A percentile compares a stretch with the other conserved stretches of the same genome.
Conservation (phyloP, 768 basidiomycete species). For the Suillus subalutaceus region DNA sequence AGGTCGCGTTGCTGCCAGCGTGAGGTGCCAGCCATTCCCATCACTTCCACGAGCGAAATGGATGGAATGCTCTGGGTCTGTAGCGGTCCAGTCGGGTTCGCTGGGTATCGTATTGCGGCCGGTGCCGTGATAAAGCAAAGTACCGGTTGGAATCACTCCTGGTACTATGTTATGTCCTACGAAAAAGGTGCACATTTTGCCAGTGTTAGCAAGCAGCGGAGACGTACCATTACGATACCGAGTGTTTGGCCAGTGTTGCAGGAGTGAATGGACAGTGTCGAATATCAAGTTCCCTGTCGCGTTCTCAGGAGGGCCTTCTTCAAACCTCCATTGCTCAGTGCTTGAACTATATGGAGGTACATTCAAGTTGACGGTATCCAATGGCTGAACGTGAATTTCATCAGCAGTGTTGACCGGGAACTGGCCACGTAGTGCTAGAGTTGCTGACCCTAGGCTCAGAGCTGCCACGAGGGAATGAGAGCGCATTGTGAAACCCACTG, state of each 20-base stretch:
- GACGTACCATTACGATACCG: slow-evolving; percentile 36
- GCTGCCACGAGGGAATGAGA: not conserved
- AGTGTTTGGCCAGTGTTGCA: slow-evolving; percentile 44
- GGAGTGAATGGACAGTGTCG: slow-evolving; percentile 34
- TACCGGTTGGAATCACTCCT: slow-evolving; percentile 37
- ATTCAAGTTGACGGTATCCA: not conserved
- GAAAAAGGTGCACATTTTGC: not conserved
- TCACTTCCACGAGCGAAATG: slow-evolving; percentile 31
- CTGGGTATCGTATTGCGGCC: slow-evolving; percentile 23
- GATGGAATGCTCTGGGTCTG: slow-evolving; percentile 41
- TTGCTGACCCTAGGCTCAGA: not conserved
- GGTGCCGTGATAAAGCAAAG: slow-evolving; percentile 39
- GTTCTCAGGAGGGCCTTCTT: slow-evolving; percentile 25
- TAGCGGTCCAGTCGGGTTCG: slow-evolving; percentile 36
- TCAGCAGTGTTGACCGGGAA: not conserved
- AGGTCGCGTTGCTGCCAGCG: slow-evolving; percentile 27
- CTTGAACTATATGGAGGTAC: not conserved
- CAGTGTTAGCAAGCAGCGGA: not conserved
- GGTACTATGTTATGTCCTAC: slow-evolving; percentile 36
- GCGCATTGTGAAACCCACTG: not conserved
- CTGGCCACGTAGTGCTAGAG: not conserved
- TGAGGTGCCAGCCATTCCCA: slow-evolving; percentile 33
- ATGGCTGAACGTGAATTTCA: not conserved
- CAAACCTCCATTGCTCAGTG: slow-evolving; percentile 22
- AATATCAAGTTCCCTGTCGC: slow-evolving; percentile 39